Conservation (phyloP, 2,329 filamentous ascomycete species). For the Microascus cirrosus region DNA sequence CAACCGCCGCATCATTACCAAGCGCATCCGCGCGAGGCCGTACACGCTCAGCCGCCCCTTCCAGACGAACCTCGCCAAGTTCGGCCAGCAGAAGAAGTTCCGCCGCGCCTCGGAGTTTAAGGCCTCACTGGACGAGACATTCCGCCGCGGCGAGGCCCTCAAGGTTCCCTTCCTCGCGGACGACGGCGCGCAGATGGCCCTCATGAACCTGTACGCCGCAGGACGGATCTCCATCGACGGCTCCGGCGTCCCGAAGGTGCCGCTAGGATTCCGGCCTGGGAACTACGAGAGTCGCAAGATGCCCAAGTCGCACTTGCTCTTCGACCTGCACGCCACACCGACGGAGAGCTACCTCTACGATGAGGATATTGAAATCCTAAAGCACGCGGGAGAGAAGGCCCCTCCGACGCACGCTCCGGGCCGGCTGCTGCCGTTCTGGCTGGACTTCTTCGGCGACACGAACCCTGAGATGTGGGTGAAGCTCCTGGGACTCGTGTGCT, state of each 20-base stretch:
- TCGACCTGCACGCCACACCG: slow-evolving; percentile 48
- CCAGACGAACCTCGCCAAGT: slow-evolving; percentile 42
- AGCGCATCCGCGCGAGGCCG: slow-evolving; percentile 46
- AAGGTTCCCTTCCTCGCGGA: slow-evolving; percentile 44
- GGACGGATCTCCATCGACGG: slow-evolving; percentile 43
- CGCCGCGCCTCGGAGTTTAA: slow-evolving; percentile 51
- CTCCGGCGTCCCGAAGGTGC: slow-evolving; percentile 46
- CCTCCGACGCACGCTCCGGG: slow-evolving; percentile 29
- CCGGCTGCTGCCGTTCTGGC: slow-evolving; percentile 58
- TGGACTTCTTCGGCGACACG: slow-evolving; percentile 52
- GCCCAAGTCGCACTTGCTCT: slow-evolving; percentile 54
- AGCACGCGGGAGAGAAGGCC: slow-evolving; percentile 19
- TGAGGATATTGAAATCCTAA: slow-evolving; percentile 31
- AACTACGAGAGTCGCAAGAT: slow-evolving; percentile 62
- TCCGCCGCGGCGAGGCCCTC: slow-evolving; percentile 28
- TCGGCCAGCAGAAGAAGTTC: slow-evolving; percentile 42
- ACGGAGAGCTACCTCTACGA: slow-evolving; percentile 48
- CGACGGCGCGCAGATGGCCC: slow-evolving; percentile 55
- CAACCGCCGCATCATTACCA: slow-evolving; percentile 42
- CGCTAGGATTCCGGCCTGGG: slow-evolving; percentile 59
- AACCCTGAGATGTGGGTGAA: slow-evolving; percentile 53
- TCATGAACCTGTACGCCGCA: slow-evolving; percentile 52
- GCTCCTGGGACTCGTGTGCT: slow-evolving; percentile 49
- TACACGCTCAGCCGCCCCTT: slow-evolving; percentile 54
- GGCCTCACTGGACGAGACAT: slow-evolving; percentile 42